Evolutionary conservation across 176 grass and related monocot genomes (phyloP), one percentile per base, ranked within the genome.

Genomic region (Lolium perenne): DNA sequence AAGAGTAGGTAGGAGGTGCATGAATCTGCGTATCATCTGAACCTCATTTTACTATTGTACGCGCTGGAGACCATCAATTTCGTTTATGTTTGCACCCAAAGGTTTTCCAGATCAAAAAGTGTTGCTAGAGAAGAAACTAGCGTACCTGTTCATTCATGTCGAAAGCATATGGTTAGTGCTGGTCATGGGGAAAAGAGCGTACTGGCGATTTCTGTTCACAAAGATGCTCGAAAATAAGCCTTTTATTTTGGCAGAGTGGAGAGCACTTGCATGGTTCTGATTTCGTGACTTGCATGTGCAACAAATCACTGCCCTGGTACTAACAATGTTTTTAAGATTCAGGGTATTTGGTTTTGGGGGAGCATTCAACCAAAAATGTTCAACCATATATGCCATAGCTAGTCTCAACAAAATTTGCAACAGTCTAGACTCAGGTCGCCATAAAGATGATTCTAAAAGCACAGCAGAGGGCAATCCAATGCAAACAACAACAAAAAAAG

Each of bases 41-140:
- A 38, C 35, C 35, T 75, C 23, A 25, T 51, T 49, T 77, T 51
- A 1, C 41, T 29, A 29, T 29, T 29, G 26, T 70, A 20, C 40
- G 47, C 50, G 25, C 15, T 9, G 38, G 38, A 49, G 23, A 14
- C 10, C 17, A 73, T 51, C 45, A 9, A 16, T 64, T 80, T 78
- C 3, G 68, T 77, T 53, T 38, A 11, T 12, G 20, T 18, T 59
- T 88, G 68, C 38, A 60, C 10, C 9, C 13, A 47, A 32, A 80
- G 67, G n/a, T 29, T 54, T 0, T 7, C 5, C 50, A 53, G 14
- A 40, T 53, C 25, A 81, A 81, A 8, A 77, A 72, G 50, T 7
- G 56, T 84, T 21, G 51, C 25, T 77, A 45, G 77, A 84, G 70
- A 84, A 84, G 85, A 87, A 91, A 84, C 29, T 84, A 84, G 38